Base-by-base conservation (phyloP, 192 early-diverging fungal genomes). In the Coemansia furcata region DNA sequence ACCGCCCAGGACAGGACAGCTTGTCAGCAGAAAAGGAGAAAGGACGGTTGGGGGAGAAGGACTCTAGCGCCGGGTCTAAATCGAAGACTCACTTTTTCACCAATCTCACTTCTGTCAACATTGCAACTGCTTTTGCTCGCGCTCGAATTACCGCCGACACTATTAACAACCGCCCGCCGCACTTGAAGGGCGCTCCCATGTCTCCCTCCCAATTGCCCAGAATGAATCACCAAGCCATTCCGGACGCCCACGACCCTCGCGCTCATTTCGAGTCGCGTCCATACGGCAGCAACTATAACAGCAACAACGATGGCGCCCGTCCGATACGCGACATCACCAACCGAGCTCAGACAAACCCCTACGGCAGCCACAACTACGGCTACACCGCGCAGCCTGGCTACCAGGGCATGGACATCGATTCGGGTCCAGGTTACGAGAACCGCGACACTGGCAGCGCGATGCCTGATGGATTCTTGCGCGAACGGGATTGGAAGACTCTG, bases 111-210 rank as follows among this genome's bases (percentile, higher is more conserved):
- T 83, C 80, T 11, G 80, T 83, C 30, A 83, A 83, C 65, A 83
- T 83, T 60, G 80, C 80, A 65, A 78, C 80, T 4, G 80, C 80
- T n/a, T 83, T 83, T 69, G 76, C 75, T 6, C 80, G 72, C 66
- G 80, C 80, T 0, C 66, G 65, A 62, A 78, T 83, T 35, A 83
- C 76, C 26, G 63, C 80, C 9, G 76, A 78, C 59, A 83, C 80
- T 38, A 78, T 83, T 26, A 71, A 57, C 49, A 72, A 43, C 50
- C 71, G 79, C 8, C 74, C 79, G 9, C 64, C 66, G 17, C 74
- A 82, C 54, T 65, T 82, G 68, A 73, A 76, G 74, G 74, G 75
- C 63, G 62, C 71, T 19, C 74, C 79, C 40, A 73, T 82, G 67
- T 82, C 79, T 21, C 79, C 79, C 12, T 82, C 79, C 29, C 74